Percentiles rank a stretch among this genome's conserved stretches.
phyloP scores from a whole-genome alignment of 768 basidiomycete genomes.

The Clitopilus hobsonii region DNA sequence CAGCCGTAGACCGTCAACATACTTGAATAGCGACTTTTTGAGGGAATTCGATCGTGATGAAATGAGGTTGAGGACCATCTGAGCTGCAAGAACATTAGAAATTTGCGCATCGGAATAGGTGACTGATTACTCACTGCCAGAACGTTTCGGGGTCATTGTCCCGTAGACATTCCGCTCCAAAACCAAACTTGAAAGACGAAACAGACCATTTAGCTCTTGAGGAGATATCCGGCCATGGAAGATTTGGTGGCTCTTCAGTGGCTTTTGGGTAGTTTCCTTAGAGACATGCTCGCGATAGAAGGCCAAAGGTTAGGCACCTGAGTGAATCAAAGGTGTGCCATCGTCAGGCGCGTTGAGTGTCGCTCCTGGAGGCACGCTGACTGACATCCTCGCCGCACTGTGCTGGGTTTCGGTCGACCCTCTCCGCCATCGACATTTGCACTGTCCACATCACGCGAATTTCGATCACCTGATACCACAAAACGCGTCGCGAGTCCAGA shows the following conservation, averaged over 20 bases:
- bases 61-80: constrained; percentile 96
- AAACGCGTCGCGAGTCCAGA: too few relatives aligned
- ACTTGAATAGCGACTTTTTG: constrained; percentile 88
- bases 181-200: constrained; percentile 94
- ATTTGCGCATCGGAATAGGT: neutral
- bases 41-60: constrained; percentile 91
- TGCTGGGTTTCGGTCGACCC: neutral
- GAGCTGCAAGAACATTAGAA: constrained; percentile 41
- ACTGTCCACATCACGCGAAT: too few relatives aligned
- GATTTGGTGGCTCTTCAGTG: constrained; percentile 45
- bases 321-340: constrained; percentile 28
- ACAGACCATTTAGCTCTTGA: constrained; percentile 92
- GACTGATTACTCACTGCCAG: constrained; percentile 78
- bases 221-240: constrained; percentile 83
- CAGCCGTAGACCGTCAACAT: constrained; percentile 6
- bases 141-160: constrained; percentile 91
- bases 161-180: constrained; percentile 87
- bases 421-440: too few relatives aligned
- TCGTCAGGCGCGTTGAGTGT: constrained; percentile 21
- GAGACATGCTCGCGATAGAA: constrained; percentile 1
- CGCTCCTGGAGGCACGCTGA: constrained; percentile 16
- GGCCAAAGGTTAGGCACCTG: constrained; percentile 19
- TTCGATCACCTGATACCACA: too few relatives aligned
- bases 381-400: constrained; percentile 9
- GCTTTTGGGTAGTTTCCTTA: constrained; percentile 16